phyloP scores from a whole-genome alignment of 345 rosid species.

The Leavenworthia alabamica region DNA sequence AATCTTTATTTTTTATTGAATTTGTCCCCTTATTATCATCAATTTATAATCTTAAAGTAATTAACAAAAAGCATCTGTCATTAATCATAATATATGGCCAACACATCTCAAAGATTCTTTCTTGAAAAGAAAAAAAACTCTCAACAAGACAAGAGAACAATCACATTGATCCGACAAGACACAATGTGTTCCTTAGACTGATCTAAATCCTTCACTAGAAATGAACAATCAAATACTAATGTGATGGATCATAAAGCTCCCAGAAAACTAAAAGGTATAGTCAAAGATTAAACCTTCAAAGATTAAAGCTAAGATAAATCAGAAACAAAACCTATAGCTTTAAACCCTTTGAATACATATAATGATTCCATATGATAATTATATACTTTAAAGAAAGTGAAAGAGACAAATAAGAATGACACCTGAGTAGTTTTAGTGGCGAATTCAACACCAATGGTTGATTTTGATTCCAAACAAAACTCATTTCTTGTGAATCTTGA shows the following conservation, averaged over 20 bases:
- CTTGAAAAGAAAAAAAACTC: not conserved
- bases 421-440: too few relatives aligned
- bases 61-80: not conserved
- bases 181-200: not conserved
- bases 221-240: not conserved
- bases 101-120: slow-evolving; percentile 14
- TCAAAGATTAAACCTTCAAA: not conserved
- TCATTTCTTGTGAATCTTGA: too few relatives aligned
- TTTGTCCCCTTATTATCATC: slow-evolving; percentile 18
- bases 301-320: not conserved
- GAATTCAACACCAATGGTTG: too few relatives aligned
- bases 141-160: not conserved
- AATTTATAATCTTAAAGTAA: slow-evolving; percentile 12
- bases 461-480: too few relatives aligned
- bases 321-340: not conserved
- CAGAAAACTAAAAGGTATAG: not conserved
- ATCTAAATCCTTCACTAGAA: not conserved
- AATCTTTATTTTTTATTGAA: not conserved
- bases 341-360: too few relatives aligned
- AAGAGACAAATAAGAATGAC: too few relatives aligned
- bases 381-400: too few relatives aligned
- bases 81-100: slow-evolving; percentile 11
- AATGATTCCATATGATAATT: too few relatives aligned
- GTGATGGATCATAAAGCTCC: not conserved
- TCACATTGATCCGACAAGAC: not conserved